Conservation (phyloP, 2,329 filamentous ascomycete genomes). For the Microdochium trichocladiopsis region DNA sequence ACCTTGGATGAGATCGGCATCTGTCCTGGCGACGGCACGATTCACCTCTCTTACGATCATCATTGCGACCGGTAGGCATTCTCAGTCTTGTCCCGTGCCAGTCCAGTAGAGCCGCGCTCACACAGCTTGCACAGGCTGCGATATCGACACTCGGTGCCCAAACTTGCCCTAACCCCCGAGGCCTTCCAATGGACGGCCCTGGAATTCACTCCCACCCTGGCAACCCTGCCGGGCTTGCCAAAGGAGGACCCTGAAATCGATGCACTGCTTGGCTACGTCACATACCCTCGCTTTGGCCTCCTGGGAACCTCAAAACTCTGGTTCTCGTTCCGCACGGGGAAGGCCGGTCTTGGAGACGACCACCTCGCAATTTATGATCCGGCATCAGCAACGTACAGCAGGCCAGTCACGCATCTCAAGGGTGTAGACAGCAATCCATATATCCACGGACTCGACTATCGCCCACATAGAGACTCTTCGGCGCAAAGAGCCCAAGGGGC, state of each 20-base stretch:
- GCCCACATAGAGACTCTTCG: conserved; percentile 1
- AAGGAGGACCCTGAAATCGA: conserved; percentile 9
- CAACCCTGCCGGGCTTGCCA: conserved; percentile 25
- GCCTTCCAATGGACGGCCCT: conserved; percentile 20
- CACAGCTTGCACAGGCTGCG: conserved; percentile 16
- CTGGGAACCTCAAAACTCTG: conserved; percentile 28
- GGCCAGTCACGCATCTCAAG: conserved; percentile 40
- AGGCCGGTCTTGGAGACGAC: conserved; percentile 40
- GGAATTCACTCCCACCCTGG: conserved; percentile 28
- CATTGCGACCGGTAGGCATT: conserved; percentile 31
- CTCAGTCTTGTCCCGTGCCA: not conserved
- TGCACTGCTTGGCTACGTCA: conserved; percentile 29
- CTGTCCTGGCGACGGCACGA: conserved; percentile 40
- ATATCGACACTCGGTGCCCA: conserved; percentile 27
- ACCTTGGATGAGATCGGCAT: conserved; percentile 29
- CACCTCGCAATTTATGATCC: conserved; percentile 37
- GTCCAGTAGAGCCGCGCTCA: not conserved
- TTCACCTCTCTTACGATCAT: conserved; percentile 45
- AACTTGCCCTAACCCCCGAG: conserved; percentile 22
- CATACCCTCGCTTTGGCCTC: conserved; percentile 40
- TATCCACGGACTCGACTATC: conserved; percentile 37
- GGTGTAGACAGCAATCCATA: conserved; percentile 42
- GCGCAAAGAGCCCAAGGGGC: conserved; percentile 7
- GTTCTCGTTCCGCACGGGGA: conserved; percentile 42
- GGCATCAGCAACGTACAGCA: conserved; percentile 24